phyloP scores from a whole-genome alignment of 148 eudicot species.

The Gaultheria prostrata region DNA sequence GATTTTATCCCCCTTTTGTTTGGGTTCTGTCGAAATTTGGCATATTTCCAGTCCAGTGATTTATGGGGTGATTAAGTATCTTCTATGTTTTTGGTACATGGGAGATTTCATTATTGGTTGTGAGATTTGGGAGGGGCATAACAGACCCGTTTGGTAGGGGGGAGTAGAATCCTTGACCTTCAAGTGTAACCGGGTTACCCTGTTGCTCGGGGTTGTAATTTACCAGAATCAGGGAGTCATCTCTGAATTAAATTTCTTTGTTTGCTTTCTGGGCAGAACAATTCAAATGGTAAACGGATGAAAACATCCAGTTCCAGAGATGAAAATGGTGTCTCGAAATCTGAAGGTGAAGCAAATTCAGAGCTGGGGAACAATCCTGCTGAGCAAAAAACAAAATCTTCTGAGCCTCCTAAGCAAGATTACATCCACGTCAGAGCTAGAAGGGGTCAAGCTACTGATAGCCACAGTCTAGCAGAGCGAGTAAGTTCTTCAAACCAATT shows the following conservation, averaged over 20 bases:
- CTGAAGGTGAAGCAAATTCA: conserved; percentile 59
- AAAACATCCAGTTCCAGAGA: conserved; percentile 49
- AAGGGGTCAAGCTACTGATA: conserved; percentile 99
- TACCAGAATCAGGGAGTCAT: neutral
- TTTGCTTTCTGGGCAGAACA: conserved; percentile 35
- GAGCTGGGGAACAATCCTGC: conserved; percentile 35
- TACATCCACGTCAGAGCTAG: conserved; percentile 97
- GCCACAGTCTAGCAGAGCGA: conserved; percentile 96
- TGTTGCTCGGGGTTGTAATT: neutral
- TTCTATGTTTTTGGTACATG: neutral
- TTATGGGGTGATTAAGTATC: neutral
- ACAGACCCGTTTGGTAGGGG: neutral
- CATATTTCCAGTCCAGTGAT: neutral
- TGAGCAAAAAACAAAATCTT: conserved; percentile 44
- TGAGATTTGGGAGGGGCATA: neutral
- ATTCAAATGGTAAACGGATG: conserved; percentile 49
- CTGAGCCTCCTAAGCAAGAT: conserved; percentile 76
- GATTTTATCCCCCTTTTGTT: neutral
- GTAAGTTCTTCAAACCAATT: conserved; percentile 35
- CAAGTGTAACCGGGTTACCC: neutral
- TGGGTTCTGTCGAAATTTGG: neutral
- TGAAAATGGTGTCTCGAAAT: conserved; percentile 49
- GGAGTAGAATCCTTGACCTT: neutral
- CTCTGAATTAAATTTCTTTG: neutral
- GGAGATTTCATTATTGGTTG: neutral